These are phyloP conservation scores for Aurantiochytrium sp. DNA, from an alignment of 108 stramenopile genomes.

Conservation along the genomic window DNA sequence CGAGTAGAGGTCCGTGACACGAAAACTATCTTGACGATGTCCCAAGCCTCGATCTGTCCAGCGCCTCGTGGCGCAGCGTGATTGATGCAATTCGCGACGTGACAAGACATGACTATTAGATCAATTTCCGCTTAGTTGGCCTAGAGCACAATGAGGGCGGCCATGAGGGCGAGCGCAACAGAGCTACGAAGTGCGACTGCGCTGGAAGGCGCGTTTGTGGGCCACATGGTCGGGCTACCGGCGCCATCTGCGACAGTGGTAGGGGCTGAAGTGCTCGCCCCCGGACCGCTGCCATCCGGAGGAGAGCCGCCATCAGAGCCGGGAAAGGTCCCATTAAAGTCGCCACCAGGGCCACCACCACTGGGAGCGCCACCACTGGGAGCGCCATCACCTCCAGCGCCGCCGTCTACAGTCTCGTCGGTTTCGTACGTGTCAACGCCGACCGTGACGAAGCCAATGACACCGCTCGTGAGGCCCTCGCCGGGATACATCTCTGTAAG, in stretches of 20 bases:
- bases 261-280: not conserved
- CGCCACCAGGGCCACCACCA: not conserved
- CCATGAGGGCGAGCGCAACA: not conserved
- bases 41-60: too few species aligned
- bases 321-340: too few species aligned
- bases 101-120: too few species aligned
- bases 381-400: not conserved
- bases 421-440: not conserved
- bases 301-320: not conserved
- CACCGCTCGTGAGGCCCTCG: not conserved
- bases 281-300: not conserved
- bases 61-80: too few species aligned
- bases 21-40: too few species aligned
- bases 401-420: not conserved
- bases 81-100: too few species aligned
- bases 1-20: too few species aligned
- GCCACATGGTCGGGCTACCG: not conserved
- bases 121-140: not conserved
- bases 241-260: not conserved
- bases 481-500: not conserved
- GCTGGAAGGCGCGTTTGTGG: not conserved
- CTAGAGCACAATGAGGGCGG: too few species aligned
- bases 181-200: not conserved
- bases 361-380: not conserved
- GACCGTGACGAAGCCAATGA: conserved; percentile 1